Evolutionary conservation across 2,329 filamentous ascomycete species (phyloP), one percentile per base, ranked within the genome.

Genomic region (Fusarium chlamydosporum): DNA sequence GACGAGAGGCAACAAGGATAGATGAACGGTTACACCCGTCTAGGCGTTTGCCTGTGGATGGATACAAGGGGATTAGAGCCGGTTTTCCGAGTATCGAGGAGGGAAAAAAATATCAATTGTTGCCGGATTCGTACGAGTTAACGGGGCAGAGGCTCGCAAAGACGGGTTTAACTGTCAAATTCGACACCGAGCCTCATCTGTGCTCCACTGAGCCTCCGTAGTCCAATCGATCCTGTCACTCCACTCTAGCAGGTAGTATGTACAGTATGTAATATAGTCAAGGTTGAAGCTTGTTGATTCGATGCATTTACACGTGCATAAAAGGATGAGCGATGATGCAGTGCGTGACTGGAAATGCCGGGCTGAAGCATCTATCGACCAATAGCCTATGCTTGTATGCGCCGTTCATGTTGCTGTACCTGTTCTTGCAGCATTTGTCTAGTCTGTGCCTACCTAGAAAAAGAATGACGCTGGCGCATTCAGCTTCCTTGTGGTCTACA

Each of bases 131-230:
- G 43, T 64, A 60, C 52, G 45, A 52, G 38, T 47, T 38, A 35
- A 52, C 35, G 29, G 42, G 41, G 35, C 20, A 47, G 29, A 41
- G 27, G 42, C 48, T 31, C 29, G 31, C 29, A 50, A 18, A 51
- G 15, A 65, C 31, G 35, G 56, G 55, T 40, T 54, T 50, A 34
- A 50, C 54, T 48, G 54, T 71, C 46, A 45, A 62, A 63, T 60
- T 61, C 38, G 55, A 46, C 23, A 69, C 56, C 52, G 45, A 62
- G 46, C 51, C 50, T 55, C 42, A 51, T 35, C 51, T 27, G 35
- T 20, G 45, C 62, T 48, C 58, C 67, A 50, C 67, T 55, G 48
- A 37, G 33, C 37, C 33, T 45, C 50, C 66, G 56, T 15, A 52
- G 41, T 50, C 51, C 35, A 47, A 62, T 56, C 12, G 37, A 48